Conservation (phyloP, 768 basidiomycete genomes). For the Termitomyces sp. region DNA sequence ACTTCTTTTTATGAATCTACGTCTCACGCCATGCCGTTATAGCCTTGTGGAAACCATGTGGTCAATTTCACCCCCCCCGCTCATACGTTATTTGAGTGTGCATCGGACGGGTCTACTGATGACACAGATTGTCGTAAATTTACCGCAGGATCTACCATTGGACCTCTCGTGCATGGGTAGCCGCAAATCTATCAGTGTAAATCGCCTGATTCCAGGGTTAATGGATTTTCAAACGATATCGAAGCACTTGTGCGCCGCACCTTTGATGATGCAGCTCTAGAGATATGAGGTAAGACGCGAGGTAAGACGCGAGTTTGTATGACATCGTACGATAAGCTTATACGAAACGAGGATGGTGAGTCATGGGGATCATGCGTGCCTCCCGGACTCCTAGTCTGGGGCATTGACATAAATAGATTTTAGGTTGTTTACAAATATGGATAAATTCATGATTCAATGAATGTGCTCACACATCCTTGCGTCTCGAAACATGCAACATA, state of each 20-base stretch:
- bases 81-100: background rate
- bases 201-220: background rate
- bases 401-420: background rate
- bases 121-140: background rate
- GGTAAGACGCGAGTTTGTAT: background rate
- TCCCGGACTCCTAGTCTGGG: background rate
- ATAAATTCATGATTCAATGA: background rate
- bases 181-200: background rate
- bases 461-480: background rate
- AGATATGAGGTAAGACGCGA: background rate
- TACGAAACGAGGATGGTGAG: background rate
- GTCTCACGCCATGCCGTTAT: background rate
- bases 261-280: background rate
- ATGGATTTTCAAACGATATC: background rate
- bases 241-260: background rate
- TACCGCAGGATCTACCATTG: background rate
- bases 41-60: slow-evolving; percentile 15
- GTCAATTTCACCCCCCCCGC: background rate
- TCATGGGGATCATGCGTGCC: background rate
- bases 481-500: background rate
- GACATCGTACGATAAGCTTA: slow-evolving; percentile 2
- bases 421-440: background rate
- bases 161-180: background rate
- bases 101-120: background rate
- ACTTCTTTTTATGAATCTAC: background rate